A percentile compares a stretch with the other conserved stretches of the same genome.
These are phyloP conservation scores for Cladophialophora bantiana DNA, from an alignment of 2,329 filamentous ascomycete genomes.

Conservation along the genomic window DNA sequence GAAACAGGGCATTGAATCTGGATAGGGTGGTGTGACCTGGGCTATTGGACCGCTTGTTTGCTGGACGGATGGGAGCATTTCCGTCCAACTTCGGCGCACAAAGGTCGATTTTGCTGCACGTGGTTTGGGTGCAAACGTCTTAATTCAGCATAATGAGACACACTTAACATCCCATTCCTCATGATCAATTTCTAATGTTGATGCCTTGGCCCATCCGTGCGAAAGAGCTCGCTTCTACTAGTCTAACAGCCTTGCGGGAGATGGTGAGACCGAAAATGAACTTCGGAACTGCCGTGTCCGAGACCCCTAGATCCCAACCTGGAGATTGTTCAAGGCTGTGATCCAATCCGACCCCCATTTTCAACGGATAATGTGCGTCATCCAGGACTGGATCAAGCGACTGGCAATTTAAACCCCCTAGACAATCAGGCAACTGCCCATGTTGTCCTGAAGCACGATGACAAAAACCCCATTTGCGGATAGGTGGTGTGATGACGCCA, in stretches of 20 bases:
- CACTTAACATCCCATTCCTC: slow-evolving; percentile 13
- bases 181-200: slow-evolving; percentile 6
- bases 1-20: slow-evolving; percentile 16
- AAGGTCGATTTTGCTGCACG: slow-evolving; percentile 27
- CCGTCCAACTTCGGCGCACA: slow-evolving; percentile 31
- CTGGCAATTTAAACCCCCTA: slow-evolving; percentile 14
- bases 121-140: slow-evolving; percentile 32
- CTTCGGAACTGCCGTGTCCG: slow-evolving; percentile 25
- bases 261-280: slow-evolving; percentile 26
- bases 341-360: not conserved
- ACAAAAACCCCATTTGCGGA: slow-evolving; percentile 3
- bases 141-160: slow-evolving; percentile 39
- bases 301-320: slow-evolving; percentile 16
- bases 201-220: not conserved
- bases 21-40: slow-evolving; percentile 28
- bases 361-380: slow-evolving; percentile 12
- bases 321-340: slow-evolving; percentile 1
- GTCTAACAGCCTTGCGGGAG: slow-evolving; percentile 3
- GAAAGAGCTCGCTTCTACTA: slow-evolving; percentile 10
- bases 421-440: not conserved
- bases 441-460: slow-evolving; percentile 17
- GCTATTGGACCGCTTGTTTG: slow-evolving; percentile 27
- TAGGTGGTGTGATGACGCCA: not conserved
- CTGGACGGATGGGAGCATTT: slow-evolving; percentile 31
- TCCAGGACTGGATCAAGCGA: not conserved